Evolutionary conservation across 176 grass and related monocot genomes (phyloP).

Genomic region (Paspalum notatum): DNA sequence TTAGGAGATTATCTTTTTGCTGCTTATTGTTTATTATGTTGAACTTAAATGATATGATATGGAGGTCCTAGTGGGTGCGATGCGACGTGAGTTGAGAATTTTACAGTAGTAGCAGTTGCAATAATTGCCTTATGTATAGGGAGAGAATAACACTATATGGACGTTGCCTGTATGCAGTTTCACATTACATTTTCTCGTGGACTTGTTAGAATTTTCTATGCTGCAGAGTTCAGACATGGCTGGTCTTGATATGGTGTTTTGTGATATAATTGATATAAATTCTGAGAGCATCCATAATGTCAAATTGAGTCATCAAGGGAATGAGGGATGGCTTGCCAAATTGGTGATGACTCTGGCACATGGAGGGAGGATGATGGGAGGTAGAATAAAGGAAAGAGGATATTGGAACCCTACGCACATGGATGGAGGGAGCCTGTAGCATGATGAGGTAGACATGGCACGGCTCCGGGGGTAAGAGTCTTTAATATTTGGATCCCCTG

Average conservation of each 20-base stretch:
- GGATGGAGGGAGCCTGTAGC: no score
- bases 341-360: not conserved
- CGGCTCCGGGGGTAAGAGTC: not conserved
- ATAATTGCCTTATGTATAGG: constrained; percentile 6
- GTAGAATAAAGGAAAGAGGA: no score
- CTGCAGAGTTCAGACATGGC: not conserved
- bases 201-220: constrained; percentile 6
- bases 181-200: not conserved
- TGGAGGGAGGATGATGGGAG: no score
- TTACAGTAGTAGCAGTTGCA: not conserved
- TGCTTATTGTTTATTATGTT: constrained; percentile 4
- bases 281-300: not conserved
- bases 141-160: constrained; percentile 19
- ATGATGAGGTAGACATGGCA: not conserved
- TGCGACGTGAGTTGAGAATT: not conserved
- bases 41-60: constrained; percentile 11
- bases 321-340: not conserved
- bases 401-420: no score
- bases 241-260: not conserved
- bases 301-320: not conserved
- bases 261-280: constrained; percentile 3
- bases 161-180: not conserved
- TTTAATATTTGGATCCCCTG: not conserved
- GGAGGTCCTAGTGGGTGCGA: not conserved
- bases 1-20: not conserved